phyloP scores from a whole-genome alignment of 169 alveolate genomes.

The Ichthyophthirius multifiliis region DNA sequence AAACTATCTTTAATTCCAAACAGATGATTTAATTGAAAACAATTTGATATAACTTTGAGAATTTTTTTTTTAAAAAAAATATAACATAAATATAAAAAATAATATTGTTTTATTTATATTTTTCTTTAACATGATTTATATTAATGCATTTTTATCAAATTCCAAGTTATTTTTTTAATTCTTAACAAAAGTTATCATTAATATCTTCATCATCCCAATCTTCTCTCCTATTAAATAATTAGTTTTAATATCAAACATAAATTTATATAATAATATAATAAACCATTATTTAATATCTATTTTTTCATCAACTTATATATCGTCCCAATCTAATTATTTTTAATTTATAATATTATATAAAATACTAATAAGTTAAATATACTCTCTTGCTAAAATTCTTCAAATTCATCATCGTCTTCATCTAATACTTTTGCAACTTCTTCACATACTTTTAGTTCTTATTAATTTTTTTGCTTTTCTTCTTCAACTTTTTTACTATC shows the following conservation, averaged over 20 bases:
- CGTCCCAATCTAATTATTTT: neutral
- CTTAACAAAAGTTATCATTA: conserved; percentile 1
- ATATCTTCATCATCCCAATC: conserved; percentile 11
- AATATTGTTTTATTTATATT: too few species aligned
- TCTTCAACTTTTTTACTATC: too few species aligned
- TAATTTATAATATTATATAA: neutral
- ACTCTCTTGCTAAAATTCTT: neutral
- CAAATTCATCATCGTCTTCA: conserved; percentile 8
- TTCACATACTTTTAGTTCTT: neutral
- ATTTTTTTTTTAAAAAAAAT: too few species aligned
- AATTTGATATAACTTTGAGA: too few species aligned
- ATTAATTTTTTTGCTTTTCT: too few species aligned
- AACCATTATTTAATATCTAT: conserved; percentile 2
- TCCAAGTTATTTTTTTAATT: neutral
- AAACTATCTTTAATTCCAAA: too few species aligned
- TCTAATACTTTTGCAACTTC: neutral
- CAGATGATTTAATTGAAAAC: too few species aligned
- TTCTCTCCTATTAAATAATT: neutral
- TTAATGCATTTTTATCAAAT: too few species aligned
- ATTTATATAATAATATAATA: neutral
- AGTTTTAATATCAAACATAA: neutral
- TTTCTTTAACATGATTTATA: too few species aligned
- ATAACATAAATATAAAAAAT: too few species aligned
- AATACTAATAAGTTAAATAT: neutral
- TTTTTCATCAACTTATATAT: conserved; percentile 11